These are phyloP conservation scores for Solanum rostratum DNA, from an alignment of 257 asterid genomes.

Conservation along the genomic window DNA sequence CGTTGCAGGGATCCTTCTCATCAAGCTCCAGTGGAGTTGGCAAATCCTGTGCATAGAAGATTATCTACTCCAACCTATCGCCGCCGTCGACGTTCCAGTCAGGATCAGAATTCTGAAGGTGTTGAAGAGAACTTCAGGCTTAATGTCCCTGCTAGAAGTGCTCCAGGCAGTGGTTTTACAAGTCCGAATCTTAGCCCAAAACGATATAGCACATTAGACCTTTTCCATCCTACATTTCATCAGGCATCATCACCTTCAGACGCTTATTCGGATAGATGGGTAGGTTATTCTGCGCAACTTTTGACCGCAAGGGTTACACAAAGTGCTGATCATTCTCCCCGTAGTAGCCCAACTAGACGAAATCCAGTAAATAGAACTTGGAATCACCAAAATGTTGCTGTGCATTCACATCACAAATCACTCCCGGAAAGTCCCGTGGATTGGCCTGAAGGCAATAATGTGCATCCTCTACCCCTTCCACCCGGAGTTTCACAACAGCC, in stretches of 20 bases:
- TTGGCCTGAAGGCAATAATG: conserved; percentile 30
- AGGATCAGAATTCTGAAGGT: conserved; percentile 27
- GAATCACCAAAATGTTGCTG: neutral
- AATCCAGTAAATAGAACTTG: conserved; percentile 12
- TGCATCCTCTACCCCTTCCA: conserved; percentile 76
- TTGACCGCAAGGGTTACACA: conserved; percentile 4
- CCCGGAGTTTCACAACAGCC: conserved; percentile 36
- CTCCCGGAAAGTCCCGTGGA: conserved; percentile 21
- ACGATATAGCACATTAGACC: conserved; percentile 34
- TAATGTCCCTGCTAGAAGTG: conserved; percentile 48
- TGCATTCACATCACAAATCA: conserved; percentile 29
- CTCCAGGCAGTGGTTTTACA: conserved; percentile 61
- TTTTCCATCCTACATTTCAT: conserved; percentile 26
- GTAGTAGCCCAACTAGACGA: conserved; percentile 4
- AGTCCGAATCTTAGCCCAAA: conserved; percentile 64
- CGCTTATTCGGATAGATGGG: neutral
- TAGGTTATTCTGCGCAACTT: conserved; percentile 10
- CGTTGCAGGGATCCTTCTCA: conserved; percentile 1
- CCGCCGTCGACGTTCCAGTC: conserved; percentile 30
- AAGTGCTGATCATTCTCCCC: conserved; percentile 44
- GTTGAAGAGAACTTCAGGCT: conserved; percentile 15
- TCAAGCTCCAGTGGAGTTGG: neutral
- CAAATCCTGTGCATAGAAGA: neutral
- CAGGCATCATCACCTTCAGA: conserved; percentile 8
- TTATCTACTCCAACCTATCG: conserved; percentile 23